phyloP scores from a whole-genome alignment of 2,329 filamentous ascomycete genomes.

The Plectosphaerella sp. region DNA sequence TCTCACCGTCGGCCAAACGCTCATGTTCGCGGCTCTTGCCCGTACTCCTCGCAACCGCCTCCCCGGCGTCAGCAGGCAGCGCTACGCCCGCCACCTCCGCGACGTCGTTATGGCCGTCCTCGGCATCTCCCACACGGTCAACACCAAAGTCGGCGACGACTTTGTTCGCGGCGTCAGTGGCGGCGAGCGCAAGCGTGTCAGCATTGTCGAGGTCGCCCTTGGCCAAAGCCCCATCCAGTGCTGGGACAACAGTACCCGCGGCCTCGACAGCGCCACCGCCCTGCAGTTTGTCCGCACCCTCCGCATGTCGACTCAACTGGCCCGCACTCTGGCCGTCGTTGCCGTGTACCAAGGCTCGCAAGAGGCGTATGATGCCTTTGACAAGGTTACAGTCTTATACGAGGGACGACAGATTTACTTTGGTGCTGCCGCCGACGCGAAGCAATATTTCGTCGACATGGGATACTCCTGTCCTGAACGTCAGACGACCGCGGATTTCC shows the following conservation, averaged over 20 bases:
- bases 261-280: slow-evolving; percentile 57
- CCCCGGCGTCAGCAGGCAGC: slow-evolving; percentile 49
- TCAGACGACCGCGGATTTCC: slow-evolving; percentile 65
- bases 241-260: slow-evolving; percentile 63
- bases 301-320: slow-evolving; percentile 53
- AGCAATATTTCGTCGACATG: slow-evolving; percentile 56
- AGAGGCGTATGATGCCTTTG: slow-evolving; percentile 42
- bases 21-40: slow-evolving; percentile 59
- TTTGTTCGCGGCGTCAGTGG: slow-evolving; percentile 49
- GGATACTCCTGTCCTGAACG: slow-evolving; percentile 39
- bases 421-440: slow-evolving; percentile 51
- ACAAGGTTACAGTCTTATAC: slow-evolving; percentile 64
- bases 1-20: slow-evolving; percentile 59
- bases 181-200: slow-evolving; percentile 61
- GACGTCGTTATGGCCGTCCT: slow-evolving; percentile 57
- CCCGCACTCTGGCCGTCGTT: slow-evolving; percentile 48
- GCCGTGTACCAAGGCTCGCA: slow-evolving; percentile 52
- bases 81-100: slow-evolving; percentile 28
- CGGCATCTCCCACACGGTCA: slow-evolving; percentile 57
- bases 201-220: slow-evolving; percentile 59
- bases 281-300: slow-evolving; percentile 57
- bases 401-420: slow-evolving; percentile 66
- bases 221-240: slow-evolving; percentile 49
- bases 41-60: slow-evolving; percentile 57
- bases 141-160: slow-evolving; percentile 58